Base-by-base conservation (phyloP, 164 flowering plant species). In the Platanus orientalis region DNA sequence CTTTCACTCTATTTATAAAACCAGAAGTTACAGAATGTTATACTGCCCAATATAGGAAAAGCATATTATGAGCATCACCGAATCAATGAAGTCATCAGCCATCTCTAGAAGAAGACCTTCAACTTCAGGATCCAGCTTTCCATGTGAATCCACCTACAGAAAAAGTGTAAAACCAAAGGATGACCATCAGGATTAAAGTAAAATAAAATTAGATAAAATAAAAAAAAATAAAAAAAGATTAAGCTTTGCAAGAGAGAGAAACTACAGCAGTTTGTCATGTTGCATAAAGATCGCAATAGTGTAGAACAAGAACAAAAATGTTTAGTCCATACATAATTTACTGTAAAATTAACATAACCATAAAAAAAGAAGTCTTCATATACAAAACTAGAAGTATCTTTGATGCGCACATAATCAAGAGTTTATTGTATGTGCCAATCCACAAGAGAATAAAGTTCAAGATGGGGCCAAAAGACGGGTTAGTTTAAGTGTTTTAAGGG, bases 21-120 rank as follows among this genome's bases (percentile, higher is more conserved):
- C n/a, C 19, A 32, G 14, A 26, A 53, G 45, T 45, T 14, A 64
- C 40, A 54, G 48, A 39, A 21, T 44, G n/a, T 49, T 58, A 58
- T 69, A 57, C 42, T 65, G 64, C 65, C 61, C 60, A 42, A 60
- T 16, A 58, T 44, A 25, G 28, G 54, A 28, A 58, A 55, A 68
- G 36, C 45, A 51, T 51, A 23, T 60, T 24, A 61, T 39, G 59
- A 53, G 69, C 30, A 61, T 83, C 64, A 85, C 90, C 61, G 90
- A 80, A 71, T 92, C 95, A 73, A 90, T 81, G 71, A 92, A 92
- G 70, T 85, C 85, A 70, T 88, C 96, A 51, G 91, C 93, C 40
- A 92, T 63, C 82, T 85, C 95, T 77, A 92, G 67, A 29, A 94
- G 87, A 57, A 91, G 74, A 71, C 89, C 97, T 80, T 87, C 90